Evolutionary conservation across 768 basidiomycete species (phyloP).

Genomic region (Dendrothele bispora): DNA sequence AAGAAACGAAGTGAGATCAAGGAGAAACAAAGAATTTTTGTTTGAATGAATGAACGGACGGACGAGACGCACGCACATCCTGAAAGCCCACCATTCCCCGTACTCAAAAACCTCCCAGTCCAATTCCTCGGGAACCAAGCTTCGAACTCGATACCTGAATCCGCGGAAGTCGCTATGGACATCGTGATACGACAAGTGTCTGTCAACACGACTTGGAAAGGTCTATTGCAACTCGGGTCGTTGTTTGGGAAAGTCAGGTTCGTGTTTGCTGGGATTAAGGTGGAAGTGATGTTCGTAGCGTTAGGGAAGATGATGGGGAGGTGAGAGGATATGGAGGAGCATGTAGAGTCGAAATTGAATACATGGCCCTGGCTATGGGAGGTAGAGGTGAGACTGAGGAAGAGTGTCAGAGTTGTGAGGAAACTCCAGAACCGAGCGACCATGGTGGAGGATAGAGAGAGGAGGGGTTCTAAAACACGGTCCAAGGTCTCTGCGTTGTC

Average conservation of each 20-base stretch:
- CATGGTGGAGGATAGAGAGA: too few species aligned
- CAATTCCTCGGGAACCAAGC: conserved; percentile 14
- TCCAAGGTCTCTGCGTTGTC: too few species aligned
- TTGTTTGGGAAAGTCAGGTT: neutral
- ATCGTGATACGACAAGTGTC: conserved; percentile 11
- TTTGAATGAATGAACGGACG: neutral
- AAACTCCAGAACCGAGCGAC: too few species aligned
- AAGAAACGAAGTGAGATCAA: too few species aligned
- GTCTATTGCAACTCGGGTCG: neutral
- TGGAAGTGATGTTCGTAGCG: too few species aligned
- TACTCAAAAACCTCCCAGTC: conserved; percentile 10
- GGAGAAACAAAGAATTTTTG: neutral
- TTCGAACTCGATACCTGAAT: conserved; percentile 10
- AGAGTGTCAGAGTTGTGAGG: too few species aligned
- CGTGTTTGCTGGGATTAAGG: neutral
- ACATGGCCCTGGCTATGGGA: too few species aligned
- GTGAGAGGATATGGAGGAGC: too few species aligned
- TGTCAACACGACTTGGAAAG: neutral
- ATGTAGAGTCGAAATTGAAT: too few species aligned
- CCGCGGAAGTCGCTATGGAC: conserved; percentile 8
- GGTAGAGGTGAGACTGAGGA: too few species aligned
- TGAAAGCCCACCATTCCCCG: conserved; percentile 13
- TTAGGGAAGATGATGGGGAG: too few species aligned
- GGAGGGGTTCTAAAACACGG: too few species aligned
- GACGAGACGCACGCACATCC: conserved; percentile 17